Evolutionary conservation across 805 yeast genomes (phyloP).

Genomic region (Myxozyma vanderwaltii): DNA sequence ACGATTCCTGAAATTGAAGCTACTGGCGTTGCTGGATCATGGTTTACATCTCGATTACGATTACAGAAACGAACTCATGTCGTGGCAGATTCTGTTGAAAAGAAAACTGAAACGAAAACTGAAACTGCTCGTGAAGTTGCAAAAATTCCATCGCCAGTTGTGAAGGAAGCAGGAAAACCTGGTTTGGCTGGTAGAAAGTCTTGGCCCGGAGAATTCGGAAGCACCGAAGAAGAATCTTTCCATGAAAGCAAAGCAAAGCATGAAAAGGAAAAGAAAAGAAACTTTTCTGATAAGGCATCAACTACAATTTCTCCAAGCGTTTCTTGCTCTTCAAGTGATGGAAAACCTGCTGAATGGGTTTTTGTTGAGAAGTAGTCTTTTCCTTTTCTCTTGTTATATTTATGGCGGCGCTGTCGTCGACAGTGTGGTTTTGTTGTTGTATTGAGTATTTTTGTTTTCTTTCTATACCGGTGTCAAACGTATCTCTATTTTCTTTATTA

Average conservation of each 20-base stretch:
- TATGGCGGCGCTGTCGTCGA: no score
- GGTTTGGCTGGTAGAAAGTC: neutral
- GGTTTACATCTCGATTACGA: constrained; percentile 1
- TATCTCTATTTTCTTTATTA: no score
- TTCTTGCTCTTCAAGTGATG: neutral
- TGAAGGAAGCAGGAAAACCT: neutral
- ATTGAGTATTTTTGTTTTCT: no score
- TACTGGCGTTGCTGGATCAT: neutral
- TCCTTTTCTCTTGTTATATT: neutral
- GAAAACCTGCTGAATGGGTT: neutral
- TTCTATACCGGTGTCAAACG: no score
- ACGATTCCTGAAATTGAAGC: neutral
- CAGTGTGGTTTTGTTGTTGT: no score
- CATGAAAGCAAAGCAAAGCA: no score
- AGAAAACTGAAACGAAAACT: neutral
- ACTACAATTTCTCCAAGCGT: neutral
- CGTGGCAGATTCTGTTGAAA: neutral
- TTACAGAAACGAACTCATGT: neutral
- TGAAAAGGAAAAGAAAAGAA: no score
- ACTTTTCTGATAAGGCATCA: no score
- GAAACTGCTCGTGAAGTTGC: neutral
- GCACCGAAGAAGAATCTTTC: neutral
- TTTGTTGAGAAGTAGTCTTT: neutral
- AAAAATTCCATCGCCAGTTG: neutral
- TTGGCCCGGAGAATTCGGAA: constrained; percentile 1